Conservation (phyloP, 345 rosid species). For the Gynandropsis gynandra region DNA sequence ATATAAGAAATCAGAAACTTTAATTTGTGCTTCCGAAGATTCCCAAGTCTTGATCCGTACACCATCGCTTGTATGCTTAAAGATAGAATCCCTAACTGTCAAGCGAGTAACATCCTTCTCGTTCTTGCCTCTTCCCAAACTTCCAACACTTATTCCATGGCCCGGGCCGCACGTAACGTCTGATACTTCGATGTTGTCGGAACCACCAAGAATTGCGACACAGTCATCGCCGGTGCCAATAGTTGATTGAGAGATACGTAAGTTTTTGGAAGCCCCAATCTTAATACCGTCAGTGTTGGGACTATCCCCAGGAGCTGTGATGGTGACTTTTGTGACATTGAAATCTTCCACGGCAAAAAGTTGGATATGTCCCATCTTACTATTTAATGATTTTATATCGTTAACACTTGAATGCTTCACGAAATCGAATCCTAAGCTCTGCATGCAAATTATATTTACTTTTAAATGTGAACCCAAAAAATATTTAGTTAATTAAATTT, state of each 20-base stretch:
- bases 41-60: slow-evolving; percentile 24
- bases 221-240: slow-evolving; percentile 64
- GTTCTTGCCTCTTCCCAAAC: slow-evolving; percentile 4
- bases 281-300: slow-evolving; percentile 43
- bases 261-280: slow-evolving; percentile 38
- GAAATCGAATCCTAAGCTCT: slow-evolving; percentile 24
- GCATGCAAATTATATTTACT: too few species aligned
- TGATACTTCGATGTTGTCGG: slow-evolving; percentile 27
- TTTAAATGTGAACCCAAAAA: too few species aligned
- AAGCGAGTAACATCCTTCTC: slow-evolving; percentile 10
- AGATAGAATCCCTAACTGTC: slow-evolving; percentile 3
- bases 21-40: not conserved
- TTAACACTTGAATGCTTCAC: too few species aligned
- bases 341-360: slow-evolving; percentile 12
- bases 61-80: slow-evolving; percentile 11
- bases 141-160: slow-evolving; percentile 48
- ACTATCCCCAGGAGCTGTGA: slow-evolving; percentile 23
- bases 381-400: slow-evolving; percentile 23
- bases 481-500: too few species aligned
- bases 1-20: not conserved
- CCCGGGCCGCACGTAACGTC: slow-evolving; percentile 63
- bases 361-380: slow-evolving; percentile 28
- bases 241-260: slow-evolving; percentile 29
- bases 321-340: not conserved
- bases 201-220: slow-evolving; percentile 46